Conservation (phyloP, 192 early-diverging fungal genomes). For the Coemansia guatemalensis region DNA sequence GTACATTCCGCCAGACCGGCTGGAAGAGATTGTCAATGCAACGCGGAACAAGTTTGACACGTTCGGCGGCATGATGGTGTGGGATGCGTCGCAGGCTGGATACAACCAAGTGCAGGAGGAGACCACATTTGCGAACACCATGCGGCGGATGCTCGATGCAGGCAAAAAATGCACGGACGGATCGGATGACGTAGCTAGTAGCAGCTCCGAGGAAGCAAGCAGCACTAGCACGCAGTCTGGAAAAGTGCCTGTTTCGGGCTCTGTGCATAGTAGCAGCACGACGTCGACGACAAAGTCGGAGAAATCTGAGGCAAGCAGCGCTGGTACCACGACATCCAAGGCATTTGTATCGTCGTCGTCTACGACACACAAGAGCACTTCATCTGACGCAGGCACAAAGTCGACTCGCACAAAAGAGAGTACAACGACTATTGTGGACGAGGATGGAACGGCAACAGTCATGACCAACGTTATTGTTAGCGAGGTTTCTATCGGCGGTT, state of each 20-base stretch:
- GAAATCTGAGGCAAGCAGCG: not conserved
- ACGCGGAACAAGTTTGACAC: conserved; percentile 54
- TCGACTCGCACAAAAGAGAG: not conserved
- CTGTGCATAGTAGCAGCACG: not conserved
- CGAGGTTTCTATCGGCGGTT: too few relatives aligned
- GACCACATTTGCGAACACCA: conserved; percentile 21
- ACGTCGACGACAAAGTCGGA: not conserved
- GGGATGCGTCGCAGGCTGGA: conserved; percentile 71
- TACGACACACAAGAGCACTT: too few relatives aligned
- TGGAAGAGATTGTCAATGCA: conserved; percentile 55
- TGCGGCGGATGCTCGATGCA: conserved; percentile 32
- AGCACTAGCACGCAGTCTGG: too few relatives aligned
- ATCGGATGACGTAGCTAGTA: conserved; percentile 4
- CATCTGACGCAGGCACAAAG: not conserved
- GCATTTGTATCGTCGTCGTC: too few relatives aligned
- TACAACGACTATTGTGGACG: too few relatives aligned
- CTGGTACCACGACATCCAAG: too few relatives aligned
- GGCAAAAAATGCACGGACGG: conserved; percentile 39
- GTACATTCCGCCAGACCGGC: conserved; percentile 49
- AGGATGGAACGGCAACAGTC: too few relatives aligned
- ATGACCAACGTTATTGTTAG: too few relatives aligned
- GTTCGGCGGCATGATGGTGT: conserved; percentile 74
- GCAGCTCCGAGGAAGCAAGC: not conserved
- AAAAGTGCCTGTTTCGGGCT: too few relatives aligned
- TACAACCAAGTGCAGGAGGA: conserved; percentile 34